These are phyloP conservation scores for Trametes meyenii DNA, from an alignment of 768 basidiomycete species.

Conservation along the genomic window DNA sequence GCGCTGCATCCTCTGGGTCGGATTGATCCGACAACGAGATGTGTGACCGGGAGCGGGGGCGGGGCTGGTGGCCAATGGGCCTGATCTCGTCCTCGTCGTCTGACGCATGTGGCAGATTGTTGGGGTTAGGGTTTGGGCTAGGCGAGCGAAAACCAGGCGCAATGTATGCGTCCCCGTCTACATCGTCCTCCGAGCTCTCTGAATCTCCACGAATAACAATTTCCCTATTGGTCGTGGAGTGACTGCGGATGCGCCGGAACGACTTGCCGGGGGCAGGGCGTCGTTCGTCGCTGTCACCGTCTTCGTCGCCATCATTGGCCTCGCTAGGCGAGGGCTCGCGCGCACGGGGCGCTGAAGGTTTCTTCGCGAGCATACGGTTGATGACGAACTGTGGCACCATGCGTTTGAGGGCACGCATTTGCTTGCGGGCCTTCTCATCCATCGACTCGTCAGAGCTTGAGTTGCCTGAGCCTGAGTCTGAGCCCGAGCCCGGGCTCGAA, in stretches of 20 bases:
- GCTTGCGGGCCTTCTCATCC: conserved; percentile 36
- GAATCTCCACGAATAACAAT: conserved; percentile 61
- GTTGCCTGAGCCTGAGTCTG: background rate
- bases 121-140: background rate
- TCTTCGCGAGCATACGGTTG: conserved; percentile 35
- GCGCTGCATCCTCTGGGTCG: background rate
- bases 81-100: conserved; percentile 7
- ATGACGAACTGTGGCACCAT: conserved; percentile 63
- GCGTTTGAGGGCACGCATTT: conserved; percentile 42
- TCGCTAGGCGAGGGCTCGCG: conserved; percentile 5
- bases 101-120: background rate
- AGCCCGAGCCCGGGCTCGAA: background rate
- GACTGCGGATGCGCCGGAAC: conserved; percentile 40
- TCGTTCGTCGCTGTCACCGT: conserved; percentile 32
- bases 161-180: background rate
- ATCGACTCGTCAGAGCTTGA: background rate
- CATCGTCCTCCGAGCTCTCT: conserved; percentile 53
- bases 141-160: background rate
- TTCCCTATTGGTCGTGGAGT: conserved; percentile 27
- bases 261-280: conserved; percentile 56
- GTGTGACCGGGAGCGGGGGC: background rate
- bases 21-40: background rate
- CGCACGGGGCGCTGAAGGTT: conserved; percentile 1
- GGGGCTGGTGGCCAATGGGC: conserved; percentile 17
- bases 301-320: background rate